These are phyloP conservation scores for Orobanche coerulescens DNA, from an alignment of 257 asterid genomes.

Conservation along the genomic window DNA sequence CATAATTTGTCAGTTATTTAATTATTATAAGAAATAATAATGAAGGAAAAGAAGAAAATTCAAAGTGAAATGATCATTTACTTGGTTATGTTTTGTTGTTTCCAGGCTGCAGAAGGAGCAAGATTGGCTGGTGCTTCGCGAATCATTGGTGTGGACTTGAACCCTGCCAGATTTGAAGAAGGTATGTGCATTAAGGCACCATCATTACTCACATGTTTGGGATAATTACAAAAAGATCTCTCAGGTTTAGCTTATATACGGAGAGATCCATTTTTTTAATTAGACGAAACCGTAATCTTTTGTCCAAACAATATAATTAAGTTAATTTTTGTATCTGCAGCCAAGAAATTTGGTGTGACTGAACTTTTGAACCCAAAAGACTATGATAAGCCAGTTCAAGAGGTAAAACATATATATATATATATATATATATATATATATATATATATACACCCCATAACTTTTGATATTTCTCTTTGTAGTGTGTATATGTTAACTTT, in stretches of 20 bases:
- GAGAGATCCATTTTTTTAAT: neutral
- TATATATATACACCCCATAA: neutral
- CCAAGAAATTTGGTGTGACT: constrained; percentile 70
- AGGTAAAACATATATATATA: constrained; percentile 27
- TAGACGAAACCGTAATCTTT: neutral
- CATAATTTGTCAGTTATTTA: no score
- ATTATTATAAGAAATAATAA: no score
- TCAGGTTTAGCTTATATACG: no score
- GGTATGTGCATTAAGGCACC: no score
- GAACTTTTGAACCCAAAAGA: constrained; percentile 77
- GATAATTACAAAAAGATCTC: no score
- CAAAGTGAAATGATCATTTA: neutral
- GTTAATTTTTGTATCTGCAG: constrained; percentile 26
- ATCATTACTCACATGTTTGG: neutral
- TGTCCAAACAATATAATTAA: neutral
- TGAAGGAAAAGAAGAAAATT: neutral
- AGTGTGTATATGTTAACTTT: neutral
- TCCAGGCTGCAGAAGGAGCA: constrained; percentile 82
- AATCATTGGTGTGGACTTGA: constrained; percentile 60
- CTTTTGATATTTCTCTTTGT: neutral
- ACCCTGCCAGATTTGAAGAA: constrained; percentile 41
- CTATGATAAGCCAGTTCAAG: constrained; percentile 55
- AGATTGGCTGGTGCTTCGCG: constrained; percentile 81
- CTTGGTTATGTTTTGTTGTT: neutral
- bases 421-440: no score